Evolutionary conservation across 192 early-diverging fungal species (phyloP).

Genomic region (Kappamyces sp.): DNA sequence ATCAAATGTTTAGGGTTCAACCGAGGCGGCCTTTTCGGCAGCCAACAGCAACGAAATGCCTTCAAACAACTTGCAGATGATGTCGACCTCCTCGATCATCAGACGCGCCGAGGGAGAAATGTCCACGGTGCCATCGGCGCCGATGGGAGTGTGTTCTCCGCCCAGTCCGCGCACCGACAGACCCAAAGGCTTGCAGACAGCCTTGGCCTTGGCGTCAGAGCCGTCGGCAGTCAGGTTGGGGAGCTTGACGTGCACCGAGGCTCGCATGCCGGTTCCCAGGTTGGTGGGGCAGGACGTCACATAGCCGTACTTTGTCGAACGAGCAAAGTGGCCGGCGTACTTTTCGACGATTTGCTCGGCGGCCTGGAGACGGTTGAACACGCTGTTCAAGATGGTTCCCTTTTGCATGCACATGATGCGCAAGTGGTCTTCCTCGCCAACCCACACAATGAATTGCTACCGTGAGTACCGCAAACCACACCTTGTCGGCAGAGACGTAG

Average conservation of each 20-base stretch:
- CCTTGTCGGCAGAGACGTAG: slow-evolving; percentile 12
- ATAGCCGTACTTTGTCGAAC: slow-evolving; percentile 9
- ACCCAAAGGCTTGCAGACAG: slow-evolving; percentile 13
- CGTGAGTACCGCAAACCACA: no score
- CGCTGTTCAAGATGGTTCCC: slow-evolving; percentile 14
- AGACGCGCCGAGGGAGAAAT: slow-evolving; percentile 13
- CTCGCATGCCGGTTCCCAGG: slow-evolving; percentile 12
- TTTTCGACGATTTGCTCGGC: slow-evolving; percentile 15
- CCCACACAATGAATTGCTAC: slow-evolving; percentile 14
- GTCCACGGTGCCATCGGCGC: slow-evolving; percentile 13
- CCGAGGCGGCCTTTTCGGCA: slow-evolving; percentile 4
- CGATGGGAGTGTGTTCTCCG: slow-evolving; percentile 18
- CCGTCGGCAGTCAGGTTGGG: slow-evolving; percentile 8
- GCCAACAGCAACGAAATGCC: slow-evolving; percentile 10
- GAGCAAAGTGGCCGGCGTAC: slow-evolving; percentile 13
- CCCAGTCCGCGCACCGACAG: slow-evolving; percentile 12
- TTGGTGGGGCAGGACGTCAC: slow-evolving; percentile 12
- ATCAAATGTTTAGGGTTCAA: no score
- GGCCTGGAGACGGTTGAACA: slow-evolving; percentile 10
- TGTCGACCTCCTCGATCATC: slow-evolving; percentile 16
- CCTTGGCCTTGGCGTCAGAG: slow-evolving; percentile 3
- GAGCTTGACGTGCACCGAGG: slow-evolving; percentile 12
- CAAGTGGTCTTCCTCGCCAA: slow-evolving; percentile 15
- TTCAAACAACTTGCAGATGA: slow-evolving; percentile 10
- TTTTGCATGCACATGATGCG: slow-evolving; percentile 18